Evolutionary conservation across 495 filamentous ascomycete genomes (phyloP), one percentile per base, ranked within the genome.

Genomic region (Margaritispora aquatica): DNA sequence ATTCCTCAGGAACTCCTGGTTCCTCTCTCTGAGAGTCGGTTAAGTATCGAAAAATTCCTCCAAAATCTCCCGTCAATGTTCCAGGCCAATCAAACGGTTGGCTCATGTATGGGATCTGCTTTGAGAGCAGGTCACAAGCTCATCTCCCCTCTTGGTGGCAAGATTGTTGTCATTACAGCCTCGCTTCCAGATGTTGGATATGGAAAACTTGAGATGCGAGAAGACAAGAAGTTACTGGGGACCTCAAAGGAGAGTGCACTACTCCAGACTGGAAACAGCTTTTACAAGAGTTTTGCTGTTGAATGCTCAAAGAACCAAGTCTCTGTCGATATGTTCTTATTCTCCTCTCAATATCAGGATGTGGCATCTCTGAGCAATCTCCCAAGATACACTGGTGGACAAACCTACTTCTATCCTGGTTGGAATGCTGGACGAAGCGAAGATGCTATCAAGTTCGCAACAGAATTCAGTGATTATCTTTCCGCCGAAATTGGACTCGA

Each of bases 291-390:
- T 68, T 98, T 98, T 70, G 94, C 94, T 1, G 95, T 98, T 5
- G 94, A 98, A 69, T 98, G 94, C 71, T 97, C 93, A 47, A 98
- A 98, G 74, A 92, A 92, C 60, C 94, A 98, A 70, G 93, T 98
- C 9, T 97, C 93, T 0, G 89, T 97, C 66, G 94, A 98, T 73
- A 98, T 98, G 94, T 98, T 98, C 77, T 80, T 98, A 48, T 98
- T 98, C 79, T 93, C 90, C 2, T 92, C 91, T 11, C 88, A 92
- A 66, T 98, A 98, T 71, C 94, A 97, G 69, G 94, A 98, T 66
- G 95, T 98, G 20, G 94, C 94, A 15, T 94, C 91, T 38, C 78
- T 97, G 41, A 96, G 90, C 75, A 96, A 96, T 71, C 75, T 98
- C 11, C 94, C 94, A 38, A 78, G 94, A 64, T 98, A 97, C 66